Percentiles rank a stretch among this genome's conserved stretches.
Conservation (phyloP, 2,329 filamentous ascomycete species). For the Colletotrichum tamarilloi region DNA sequence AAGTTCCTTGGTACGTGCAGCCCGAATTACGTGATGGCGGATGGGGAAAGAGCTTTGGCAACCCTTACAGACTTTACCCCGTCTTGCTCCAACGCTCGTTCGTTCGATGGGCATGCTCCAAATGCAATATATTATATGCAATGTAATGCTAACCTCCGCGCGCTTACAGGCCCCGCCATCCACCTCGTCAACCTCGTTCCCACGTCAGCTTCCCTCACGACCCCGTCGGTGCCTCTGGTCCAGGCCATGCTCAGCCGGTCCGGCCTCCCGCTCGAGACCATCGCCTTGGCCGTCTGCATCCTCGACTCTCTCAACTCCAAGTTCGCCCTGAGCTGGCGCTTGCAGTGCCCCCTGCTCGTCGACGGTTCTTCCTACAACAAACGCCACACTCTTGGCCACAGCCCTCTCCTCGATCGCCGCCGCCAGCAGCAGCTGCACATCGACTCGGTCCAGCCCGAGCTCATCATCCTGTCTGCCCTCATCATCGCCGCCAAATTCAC, state of each 20-base stretch:
- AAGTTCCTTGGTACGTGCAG: constrained; percentile 50
- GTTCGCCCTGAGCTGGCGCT: constrained; percentile 72
- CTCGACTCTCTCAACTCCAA: constrained; percentile 72
- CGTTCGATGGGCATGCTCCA: constrained; percentile 36
- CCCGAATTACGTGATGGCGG: constrained; percentile 15
- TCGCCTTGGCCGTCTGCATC: constrained; percentile 74
- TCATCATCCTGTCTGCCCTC: constrained; percentile 72
- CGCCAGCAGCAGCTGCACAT: constrained; percentile 61
- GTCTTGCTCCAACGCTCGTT: background rate
- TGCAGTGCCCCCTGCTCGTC: constrained; percentile 63
- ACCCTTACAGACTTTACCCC: background rate
- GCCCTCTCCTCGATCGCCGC: constrained; percentile 42
- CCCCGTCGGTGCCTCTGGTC: constrained; percentile 67
- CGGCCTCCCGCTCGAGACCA: constrained; percentile 67
- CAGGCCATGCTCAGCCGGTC: constrained; percentile 70
- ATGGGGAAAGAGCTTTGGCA: background rate
- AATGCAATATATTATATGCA: constrained; percentile 36
- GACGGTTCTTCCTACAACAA: constrained; percentile 45
- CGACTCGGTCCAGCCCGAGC: constrained; percentile 70
- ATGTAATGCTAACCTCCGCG: constrained; percentile 31
- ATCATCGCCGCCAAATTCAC: constrained; percentile 75
- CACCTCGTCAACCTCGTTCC: constrained; percentile 76
- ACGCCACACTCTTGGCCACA: constrained; percentile 61
- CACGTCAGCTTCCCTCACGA: constrained; percentile 68
- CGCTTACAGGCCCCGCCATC: constrained; percentile 67